A percentile compares a stretch with the other conserved stretches of the same genome.
Conservation (phyloP, 495 filamentous ascomycete genomes). For the Hyaloscypha finlandica region DNA sequence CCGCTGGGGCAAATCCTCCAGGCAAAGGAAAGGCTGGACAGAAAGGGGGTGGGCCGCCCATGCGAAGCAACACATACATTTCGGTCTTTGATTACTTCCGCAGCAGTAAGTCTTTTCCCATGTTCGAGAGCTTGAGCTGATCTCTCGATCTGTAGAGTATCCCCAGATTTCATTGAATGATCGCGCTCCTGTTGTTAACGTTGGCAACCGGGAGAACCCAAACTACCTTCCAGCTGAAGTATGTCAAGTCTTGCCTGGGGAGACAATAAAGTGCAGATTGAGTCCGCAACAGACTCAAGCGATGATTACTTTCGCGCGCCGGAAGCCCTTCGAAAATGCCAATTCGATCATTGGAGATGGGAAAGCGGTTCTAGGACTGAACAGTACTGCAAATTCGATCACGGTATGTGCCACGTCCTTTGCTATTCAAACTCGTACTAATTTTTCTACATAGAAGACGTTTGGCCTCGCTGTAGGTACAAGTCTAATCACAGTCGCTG, state of each 20-base stretch:
- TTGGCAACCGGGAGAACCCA: constrained; percentile 59
- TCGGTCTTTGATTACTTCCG: constrained; percentile 55
- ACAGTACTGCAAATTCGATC: constrained; percentile 32
- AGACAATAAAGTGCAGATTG: constrained; percentile 59
- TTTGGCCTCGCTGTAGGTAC: constrained; percentile 59
- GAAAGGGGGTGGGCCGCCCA: constrained; percentile 2
- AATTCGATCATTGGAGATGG: constrained; percentile 61
- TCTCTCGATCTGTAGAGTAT: constrained; percentile 34
- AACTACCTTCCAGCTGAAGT: constrained; percentile 69
- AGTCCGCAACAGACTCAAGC: constrained; percentile 52
- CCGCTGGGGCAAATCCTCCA: background rate
- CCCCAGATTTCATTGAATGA: constrained; percentile 40
- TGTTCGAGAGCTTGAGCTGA: background rate
- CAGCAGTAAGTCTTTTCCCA: constrained; percentile 9
- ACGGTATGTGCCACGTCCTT: constrained; percentile 32
- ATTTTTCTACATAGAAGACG: constrained; percentile 16
- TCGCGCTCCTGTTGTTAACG: constrained; percentile 66
- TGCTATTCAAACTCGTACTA: constrained; percentile 1
- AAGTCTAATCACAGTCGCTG: constrained; percentile 63
- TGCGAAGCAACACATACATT: constrained; percentile 40
- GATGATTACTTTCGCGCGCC: constrained; percentile 73
- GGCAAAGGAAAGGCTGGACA: constrained; percentile 19
- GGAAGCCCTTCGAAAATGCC: constrained; percentile 65
- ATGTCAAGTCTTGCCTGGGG: constrained; percentile 64
- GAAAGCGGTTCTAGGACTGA: constrained; percentile 48